Conservation (phyloP, 305 asterid genomes). For the Plantago lanceolata region DNA sequence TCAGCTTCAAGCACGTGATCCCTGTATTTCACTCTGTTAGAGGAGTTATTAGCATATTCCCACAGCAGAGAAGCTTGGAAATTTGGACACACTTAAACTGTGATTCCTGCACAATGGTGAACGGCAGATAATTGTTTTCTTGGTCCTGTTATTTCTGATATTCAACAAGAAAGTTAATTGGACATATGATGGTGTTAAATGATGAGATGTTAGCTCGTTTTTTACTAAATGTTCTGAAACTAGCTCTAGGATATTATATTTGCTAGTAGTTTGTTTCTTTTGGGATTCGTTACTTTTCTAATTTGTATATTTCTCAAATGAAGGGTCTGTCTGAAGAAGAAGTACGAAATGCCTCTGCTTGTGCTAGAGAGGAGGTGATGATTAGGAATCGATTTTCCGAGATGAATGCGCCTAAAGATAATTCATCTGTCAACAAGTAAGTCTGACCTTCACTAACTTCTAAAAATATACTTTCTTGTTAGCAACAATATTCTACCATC, state of each 20-base stretch:
- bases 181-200: conserved; percentile 4
- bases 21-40: not conserved
- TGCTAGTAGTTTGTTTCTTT: conserved; percentile 15
- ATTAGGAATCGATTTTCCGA: conserved; percentile 96
- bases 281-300: conserved; percentile 15
- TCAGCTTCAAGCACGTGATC: not conserved
- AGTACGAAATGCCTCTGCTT: conserved; percentile 91
- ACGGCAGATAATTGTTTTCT: not conserved
- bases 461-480: conserved; percentile 10
- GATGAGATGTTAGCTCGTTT: conserved; percentile 6
- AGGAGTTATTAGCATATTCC: too few species aligned
- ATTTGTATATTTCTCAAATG: conserved; percentile 20
- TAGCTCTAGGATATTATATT: conserved; percentile 2
- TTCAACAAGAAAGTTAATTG: not conserved
- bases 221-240: not conserved
- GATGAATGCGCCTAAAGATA: conserved; percentile 94
- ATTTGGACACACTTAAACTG: too few species aligned
- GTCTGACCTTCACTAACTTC: conserved; percentile 22
- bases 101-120: too few species aligned
- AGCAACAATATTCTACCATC: conserved; percentile 1
- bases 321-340: conserved; percentile 99
- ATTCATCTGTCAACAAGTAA: conserved; percentile 88
- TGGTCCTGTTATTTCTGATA: not conserved
- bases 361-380: conserved; percentile 98
- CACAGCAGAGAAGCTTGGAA: too few species aligned